Evolutionary conservation across 495 filamentous ascomycete species (phyloP).

Genomic region (Oleoguttula mirabilis): DNA sequence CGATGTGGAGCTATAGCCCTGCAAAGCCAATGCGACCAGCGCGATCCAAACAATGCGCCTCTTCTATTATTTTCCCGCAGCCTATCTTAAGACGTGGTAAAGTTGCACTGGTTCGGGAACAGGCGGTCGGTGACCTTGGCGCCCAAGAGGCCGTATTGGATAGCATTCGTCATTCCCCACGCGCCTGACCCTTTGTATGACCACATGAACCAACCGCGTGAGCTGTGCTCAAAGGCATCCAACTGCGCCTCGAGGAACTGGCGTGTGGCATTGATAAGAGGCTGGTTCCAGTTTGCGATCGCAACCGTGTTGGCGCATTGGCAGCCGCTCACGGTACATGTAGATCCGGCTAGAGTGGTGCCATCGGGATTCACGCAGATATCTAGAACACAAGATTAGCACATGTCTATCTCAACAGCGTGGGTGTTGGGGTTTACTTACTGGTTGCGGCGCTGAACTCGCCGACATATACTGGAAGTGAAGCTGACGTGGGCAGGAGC

Average conservation of each 20-base stretch:
- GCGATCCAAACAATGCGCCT: too few relatives aligned
- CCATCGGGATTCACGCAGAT: slow-evolving; percentile 30
- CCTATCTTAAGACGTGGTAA: too few relatives aligned
- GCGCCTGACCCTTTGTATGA: slow-evolving; percentile 27
- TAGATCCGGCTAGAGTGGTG: slow-evolving; percentile 18
- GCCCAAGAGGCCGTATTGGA: slow-evolving; percentile 23
- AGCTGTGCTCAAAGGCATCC: slow-evolving; percentile 28
- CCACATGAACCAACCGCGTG: slow-evolving; percentile 34
- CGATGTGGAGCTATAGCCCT: too few relatives aligned
- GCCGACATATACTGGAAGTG: slow-evolving; percentile 32
- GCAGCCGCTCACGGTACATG: slow-evolving; percentile 22
- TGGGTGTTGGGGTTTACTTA: too few relatives aligned
- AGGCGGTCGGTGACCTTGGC: slow-evolving; percentile 19
- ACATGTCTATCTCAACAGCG: too few relatives aligned
- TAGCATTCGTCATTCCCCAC: slow-evolving; percentile 32
- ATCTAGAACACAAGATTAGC: too few relatives aligned
- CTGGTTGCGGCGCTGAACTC: slow-evolving; percentile 29
- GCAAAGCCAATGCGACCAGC: too few relatives aligned
- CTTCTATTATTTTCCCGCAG: too few relatives aligned
- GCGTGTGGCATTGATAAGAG: slow-evolving; percentile 27
- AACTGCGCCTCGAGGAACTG: slow-evolving; percentile 35
- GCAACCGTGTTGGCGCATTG: slow-evolving; percentile 21
- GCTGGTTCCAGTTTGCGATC: slow-evolving; percentile 28
- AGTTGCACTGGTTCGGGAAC: slow-evolving; percentile 26
- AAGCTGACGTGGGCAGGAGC: slow-evolving; percentile 18